Conservation (phyloP, 768 basidiomycete species). For the Ramaria rubella region DNA sequence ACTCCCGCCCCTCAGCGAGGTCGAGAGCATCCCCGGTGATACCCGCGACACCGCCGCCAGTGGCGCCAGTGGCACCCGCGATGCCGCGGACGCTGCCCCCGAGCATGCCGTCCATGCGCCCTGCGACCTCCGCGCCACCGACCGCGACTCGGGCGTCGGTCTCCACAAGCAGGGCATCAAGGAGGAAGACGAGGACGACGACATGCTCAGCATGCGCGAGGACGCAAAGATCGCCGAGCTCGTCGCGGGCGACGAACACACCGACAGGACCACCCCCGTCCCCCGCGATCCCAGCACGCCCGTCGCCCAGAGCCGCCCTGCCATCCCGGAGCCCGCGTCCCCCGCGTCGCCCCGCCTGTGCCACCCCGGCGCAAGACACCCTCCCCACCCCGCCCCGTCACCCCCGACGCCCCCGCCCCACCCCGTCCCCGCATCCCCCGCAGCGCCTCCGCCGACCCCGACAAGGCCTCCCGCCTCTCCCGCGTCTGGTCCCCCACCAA, state of each 20-base stretch:
- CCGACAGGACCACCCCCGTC: not conserved
- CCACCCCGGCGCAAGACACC: not conserved
- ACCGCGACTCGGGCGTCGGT: not conserved
- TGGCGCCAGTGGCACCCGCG: not conserved
- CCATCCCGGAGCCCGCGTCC: not conserved
- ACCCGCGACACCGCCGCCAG: not conserved
- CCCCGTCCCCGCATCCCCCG: conserved; percentile 47
- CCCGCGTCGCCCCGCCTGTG: not conserved
- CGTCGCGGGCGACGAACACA: conserved; percentile 1
- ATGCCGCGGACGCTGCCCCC: not conserved
- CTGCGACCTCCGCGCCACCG: not conserved
- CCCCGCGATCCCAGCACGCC: conserved; percentile 16
- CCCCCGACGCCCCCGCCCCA: conserved; percentile 5
- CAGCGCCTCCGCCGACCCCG: conserved; percentile 78
- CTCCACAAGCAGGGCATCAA: conserved; percentile 8
- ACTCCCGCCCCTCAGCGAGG: conserved; percentile 1
- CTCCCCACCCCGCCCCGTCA: conserved; percentile 11
- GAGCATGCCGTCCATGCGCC: not conserved
- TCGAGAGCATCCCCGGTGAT: not conserved
- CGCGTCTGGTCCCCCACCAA: conserved; percentile 49
- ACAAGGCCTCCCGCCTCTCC: conserved; percentile 50
- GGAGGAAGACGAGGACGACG: conserved; percentile 17
- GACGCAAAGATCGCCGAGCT: conserved; percentile 12
- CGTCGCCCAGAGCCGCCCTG: not conserved
- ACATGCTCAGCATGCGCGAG: conserved; percentile 11